Evolutionary conservation across 495 filamentous ascomycete species (phyloP).

Genomic region (Penicillium goetzii): DNA sequence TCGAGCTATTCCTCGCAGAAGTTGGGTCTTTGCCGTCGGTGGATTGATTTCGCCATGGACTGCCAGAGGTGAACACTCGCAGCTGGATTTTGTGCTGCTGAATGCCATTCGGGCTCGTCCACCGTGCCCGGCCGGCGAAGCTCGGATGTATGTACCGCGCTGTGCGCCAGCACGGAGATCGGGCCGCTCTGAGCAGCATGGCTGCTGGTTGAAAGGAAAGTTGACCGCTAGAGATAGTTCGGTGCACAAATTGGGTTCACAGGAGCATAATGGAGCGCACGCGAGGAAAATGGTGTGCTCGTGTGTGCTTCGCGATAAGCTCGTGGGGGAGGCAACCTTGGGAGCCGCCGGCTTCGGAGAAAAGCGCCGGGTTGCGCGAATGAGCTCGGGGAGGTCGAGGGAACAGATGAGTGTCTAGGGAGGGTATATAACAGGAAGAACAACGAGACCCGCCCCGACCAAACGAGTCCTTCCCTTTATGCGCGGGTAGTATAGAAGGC

Average conservation of each 20-base stretch:
- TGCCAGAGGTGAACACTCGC: constrained; percentile 34
- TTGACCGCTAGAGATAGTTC: constrained; percentile 5
- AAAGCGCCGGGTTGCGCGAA: constrained; percentile 26
- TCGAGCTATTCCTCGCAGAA: constrained; percentile 19
- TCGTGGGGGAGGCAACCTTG: constrained; percentile 28
- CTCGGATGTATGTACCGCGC: constrained; percentile 36
- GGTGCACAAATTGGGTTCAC: constrained; percentile 23
- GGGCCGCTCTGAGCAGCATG: constrained; percentile 52
- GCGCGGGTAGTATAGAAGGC: not conserved
- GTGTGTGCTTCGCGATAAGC: constrained; percentile 27
- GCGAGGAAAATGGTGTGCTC: constrained; percentile 19
- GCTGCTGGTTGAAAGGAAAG: constrained; percentile 17
- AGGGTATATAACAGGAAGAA: constrained; percentile 6
- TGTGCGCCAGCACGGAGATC: constrained; percentile 46
- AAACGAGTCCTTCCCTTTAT: constrained; percentile 1
- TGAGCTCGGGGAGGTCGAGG: not conserved
- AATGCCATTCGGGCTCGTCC: constrained; percentile 29
- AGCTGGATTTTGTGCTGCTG: constrained; percentile 33
- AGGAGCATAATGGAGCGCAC: constrained; percentile 35
- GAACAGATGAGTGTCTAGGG: not conserved
- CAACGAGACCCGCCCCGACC: not conserved
- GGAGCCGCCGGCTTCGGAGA: constrained; percentile 48
- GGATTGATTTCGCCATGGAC: constrained; percentile 27
- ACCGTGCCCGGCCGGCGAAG: constrained; percentile 36
- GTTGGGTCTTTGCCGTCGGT: constrained; percentile 20